Percentiles rank a stretch among this genome's conserved stretches.
phyloP scores from a whole-genome alignment of 2,329 filamentous ascomycete genomes.

The Ophiostoma novo-ulmi region DNA sequence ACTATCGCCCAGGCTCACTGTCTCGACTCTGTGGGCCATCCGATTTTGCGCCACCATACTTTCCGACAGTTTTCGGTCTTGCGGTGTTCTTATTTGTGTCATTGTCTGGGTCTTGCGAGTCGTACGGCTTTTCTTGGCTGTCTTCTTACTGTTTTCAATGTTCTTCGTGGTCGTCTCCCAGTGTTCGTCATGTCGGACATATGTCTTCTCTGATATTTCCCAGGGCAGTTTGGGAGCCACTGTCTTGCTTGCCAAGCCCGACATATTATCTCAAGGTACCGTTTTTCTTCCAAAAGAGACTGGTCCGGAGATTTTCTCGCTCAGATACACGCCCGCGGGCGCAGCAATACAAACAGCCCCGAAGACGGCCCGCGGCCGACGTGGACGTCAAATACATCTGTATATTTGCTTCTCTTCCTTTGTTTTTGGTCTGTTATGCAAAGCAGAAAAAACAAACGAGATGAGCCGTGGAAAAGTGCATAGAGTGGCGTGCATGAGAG shows the following conservation, averaged over 20 bases:
- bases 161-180: not conserved
- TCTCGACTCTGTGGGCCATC: not conserved
- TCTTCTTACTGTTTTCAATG: not conserved
- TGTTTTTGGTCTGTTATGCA: not conserved
- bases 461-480: not conserved
- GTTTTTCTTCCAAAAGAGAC: not conserved
- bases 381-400: not conserved
- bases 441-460: not conserved
- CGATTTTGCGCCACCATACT: not conserved
- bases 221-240: not conserved
- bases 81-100: not conserved
- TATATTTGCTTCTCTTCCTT: not conserved
- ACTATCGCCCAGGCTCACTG: not conserved
- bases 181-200: not conserved
- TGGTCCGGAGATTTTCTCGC: not conserved
- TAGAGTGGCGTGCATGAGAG: not conserved
- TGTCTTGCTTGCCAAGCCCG: not conserved
- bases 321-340: not conserved
- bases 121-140: not conserved
- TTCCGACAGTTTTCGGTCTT: not conserved
- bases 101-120: not conserved
- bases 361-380: not conserved
- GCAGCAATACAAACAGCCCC: not conserved
- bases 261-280: not conserved
- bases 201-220: not conserved